phyloP scores from a whole-genome alignment of 2,329 filamentous ascomycete genomes.

The Ilyonectria mors-panacis region DNA sequence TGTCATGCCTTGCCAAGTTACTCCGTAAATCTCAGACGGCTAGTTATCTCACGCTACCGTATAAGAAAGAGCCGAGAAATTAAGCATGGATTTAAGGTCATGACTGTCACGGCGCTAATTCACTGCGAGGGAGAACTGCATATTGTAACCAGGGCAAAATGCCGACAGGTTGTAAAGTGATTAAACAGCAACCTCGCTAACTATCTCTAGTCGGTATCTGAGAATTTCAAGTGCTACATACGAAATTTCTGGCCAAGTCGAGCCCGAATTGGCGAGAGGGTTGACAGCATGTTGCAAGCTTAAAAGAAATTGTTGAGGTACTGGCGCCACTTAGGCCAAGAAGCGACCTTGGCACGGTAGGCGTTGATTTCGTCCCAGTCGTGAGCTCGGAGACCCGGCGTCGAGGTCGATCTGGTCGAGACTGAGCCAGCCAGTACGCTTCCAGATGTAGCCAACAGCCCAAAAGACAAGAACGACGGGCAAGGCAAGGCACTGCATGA shows the following conservation, averaged over 20 bases:
- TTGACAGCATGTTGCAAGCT: not conserved
- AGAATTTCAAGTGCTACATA: constrained; percentile 3
- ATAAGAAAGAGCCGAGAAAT: not conserved
- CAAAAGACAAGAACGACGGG: constrained; percentile 70
- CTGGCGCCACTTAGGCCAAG: constrained; percentile 65
- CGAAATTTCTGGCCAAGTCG: not conserved
- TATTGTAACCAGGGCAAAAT: not conserved
- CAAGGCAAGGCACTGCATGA: constrained; percentile 67
- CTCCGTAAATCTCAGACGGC: no score
- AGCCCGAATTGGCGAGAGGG: not conserved
- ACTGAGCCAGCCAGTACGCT: constrained; percentile 72
- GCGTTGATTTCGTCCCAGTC: constrained; percentile 74
- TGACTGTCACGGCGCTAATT: no score
- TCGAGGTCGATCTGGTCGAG: constrained; percentile 77
- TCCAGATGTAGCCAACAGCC: constrained; percentile 73
- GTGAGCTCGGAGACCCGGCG: constrained; percentile 74
- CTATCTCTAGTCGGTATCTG: constrained; percentile 10
- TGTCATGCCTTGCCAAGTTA: not conserved
- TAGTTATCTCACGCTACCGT: not conserved
- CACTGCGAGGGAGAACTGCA: no score
- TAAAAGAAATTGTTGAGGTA: constrained; percentile 53
- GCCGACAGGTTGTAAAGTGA: not conserved
- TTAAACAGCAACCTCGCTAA: constrained; percentile 6
- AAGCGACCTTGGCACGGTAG: constrained; percentile 63
- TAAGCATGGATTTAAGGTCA: not conserved